Evolutionary conservation across 371 early-diverging fungal genomes (phyloP).

Genomic region (Nosema muscidifuracis): DNA sequence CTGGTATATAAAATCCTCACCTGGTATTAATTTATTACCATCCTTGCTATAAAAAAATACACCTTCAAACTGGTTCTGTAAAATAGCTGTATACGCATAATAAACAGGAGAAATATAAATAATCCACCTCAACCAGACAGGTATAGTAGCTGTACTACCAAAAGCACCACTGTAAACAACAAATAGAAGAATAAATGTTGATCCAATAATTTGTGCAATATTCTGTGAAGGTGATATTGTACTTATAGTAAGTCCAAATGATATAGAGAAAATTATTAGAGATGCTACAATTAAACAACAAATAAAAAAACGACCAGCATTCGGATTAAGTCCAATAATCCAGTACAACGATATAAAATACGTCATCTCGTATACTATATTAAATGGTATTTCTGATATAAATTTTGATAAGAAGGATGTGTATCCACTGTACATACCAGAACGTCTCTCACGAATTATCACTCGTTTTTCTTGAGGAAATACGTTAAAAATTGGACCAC

Average conservation of each 20-base stretch:
- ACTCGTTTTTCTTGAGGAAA: slow-evolving; percentile 62
- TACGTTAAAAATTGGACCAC: slow-evolving; percentile 61
- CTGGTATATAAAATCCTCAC: neutral
- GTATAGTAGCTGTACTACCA: slow-evolving; percentile 61
- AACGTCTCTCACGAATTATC: slow-evolving; percentile 64
- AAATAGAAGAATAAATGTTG: slow-evolving; percentile 62
- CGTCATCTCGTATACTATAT: slow-evolving; percentile 37
- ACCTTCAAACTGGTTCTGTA: slow-evolving; percentile 12
- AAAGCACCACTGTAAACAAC: slow-evolving; percentile 65
- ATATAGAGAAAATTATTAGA: slow-evolving; percentile 53
- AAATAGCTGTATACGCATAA: slow-evolving; percentile 55
- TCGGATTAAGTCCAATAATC: slow-evolving; percentile 62
- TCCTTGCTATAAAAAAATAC: neutral
- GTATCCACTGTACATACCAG: slow-evolving; percentile 63
- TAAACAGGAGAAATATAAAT: slow-evolving; percentile 60
- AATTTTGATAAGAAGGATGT: slow-evolving; percentile 64
- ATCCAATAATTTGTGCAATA: slow-evolving; percentile 62
- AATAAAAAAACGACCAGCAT: slow-evolving; percentile 54
- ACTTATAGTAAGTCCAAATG: slow-evolving; percentile 58
- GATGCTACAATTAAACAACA: slow-evolving; percentile 58
- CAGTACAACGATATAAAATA: slow-evolving; percentile 60
- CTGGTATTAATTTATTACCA: neutral
- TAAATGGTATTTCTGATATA: slow-evolving; percentile 56
- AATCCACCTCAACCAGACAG: slow-evolving; percentile 64
- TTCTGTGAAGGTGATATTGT: slow-evolving; percentile 32